Base-by-base conservation (phyloP, 805 yeast species). In the Grigorovia jiainica region DNA sequence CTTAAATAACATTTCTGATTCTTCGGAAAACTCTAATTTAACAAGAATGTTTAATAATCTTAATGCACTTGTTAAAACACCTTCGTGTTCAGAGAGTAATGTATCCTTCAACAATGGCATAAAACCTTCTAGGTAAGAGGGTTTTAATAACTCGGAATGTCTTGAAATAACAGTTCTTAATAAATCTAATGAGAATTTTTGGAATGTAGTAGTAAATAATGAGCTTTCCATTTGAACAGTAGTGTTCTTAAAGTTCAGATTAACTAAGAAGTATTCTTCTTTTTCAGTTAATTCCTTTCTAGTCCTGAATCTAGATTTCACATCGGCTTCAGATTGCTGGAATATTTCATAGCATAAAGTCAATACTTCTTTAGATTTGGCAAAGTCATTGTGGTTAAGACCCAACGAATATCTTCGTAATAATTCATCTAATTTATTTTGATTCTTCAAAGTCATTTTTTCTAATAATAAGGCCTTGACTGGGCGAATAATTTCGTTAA, bases 341-440 rank as follows among this genome's bases (percentile, higher is more conserved):
- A 76, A 78, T 21, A 90, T 66, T 57, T 87, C 89, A 55, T 76
- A 81, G 59, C 95, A 82, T 45, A 90, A 66, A 7, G 76, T 65
- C 35, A 90, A 65, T 36, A 83, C 76, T 16, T 78, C 80, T 19
- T 72, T 68, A 0, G 77, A 64, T 2, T 76, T 61, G 1, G 76
- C 64, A 43, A 79, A 84, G 5, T 65, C 66, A 57, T 90, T 92
- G 48, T 73, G 79, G 49, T 78, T 75, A 43, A 92, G 64, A 24
- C 98, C 98, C n/a, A 76, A 61, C 0, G 95, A 71, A 52, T 80
- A 76, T 46, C 95, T 73, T 58, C 85, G 73, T 49, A 90, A 60
- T 33, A 92, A 65, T 54, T 87, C 95, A 51, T 82, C 87, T 32
- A 89, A 64, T 52, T 84, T 87, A 45, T 75, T 75, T 57, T 83